Conservation (phyloP, 2,329 filamentous ascomycete species). For the Colletotrichum sp. region DNA sequence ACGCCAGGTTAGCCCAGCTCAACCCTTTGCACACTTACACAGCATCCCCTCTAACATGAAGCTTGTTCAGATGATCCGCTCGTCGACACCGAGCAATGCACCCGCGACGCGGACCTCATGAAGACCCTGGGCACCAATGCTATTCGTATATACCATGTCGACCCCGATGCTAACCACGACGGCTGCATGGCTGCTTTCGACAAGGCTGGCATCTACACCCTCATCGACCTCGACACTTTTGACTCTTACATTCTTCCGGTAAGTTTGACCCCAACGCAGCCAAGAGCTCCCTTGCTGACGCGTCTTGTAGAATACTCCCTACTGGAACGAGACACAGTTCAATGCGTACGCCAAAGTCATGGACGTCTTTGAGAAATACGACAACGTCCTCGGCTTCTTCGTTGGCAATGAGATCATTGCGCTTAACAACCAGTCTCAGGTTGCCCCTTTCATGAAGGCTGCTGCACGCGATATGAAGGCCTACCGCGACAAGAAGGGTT, state of each 20-base stretch:
- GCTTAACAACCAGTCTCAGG: slow-evolving; percentile 58
- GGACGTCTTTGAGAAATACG: slow-evolving; percentile 77
- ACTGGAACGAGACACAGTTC: slow-evolving; percentile 77
- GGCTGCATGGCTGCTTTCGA: slow-evolving; percentile 83
- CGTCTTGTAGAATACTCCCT: slow-evolving; percentile 55
- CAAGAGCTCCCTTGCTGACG: neutral
- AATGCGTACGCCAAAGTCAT: slow-evolving; percentile 73
- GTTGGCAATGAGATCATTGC: slow-evolving; percentile 89
- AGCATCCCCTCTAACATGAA: slow-evolving; percentile 2
- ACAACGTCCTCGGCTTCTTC: slow-evolving; percentile 85
- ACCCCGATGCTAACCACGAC: slow-evolving; percentile 71
- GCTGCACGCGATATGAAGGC: slow-evolving; percentile 83
- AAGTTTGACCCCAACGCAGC: slow-evolving; percentile 26
- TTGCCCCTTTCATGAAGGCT: slow-evolving; percentile 84
- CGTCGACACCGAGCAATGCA: slow-evolving; percentile 76
- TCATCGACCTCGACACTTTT: slow-evolving; percentile 83
- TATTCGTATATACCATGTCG: slow-evolving; percentile 89
- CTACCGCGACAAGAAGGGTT: slow-evolving; percentile 76
- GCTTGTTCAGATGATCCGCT: slow-evolving; percentile 69
- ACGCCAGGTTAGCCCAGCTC: slow-evolving; percentile 38
- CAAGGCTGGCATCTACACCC: slow-evolving; percentile 81
- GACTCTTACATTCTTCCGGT: slow-evolving; percentile 70
- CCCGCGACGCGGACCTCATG: slow-evolving; percentile 78
- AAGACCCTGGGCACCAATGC: slow-evolving; percentile 80
- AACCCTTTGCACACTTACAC: neutral